Conservation (phyloP, 1,284 basidiomycete genomes). For the Ganoderma leucocontextum region DNA sequence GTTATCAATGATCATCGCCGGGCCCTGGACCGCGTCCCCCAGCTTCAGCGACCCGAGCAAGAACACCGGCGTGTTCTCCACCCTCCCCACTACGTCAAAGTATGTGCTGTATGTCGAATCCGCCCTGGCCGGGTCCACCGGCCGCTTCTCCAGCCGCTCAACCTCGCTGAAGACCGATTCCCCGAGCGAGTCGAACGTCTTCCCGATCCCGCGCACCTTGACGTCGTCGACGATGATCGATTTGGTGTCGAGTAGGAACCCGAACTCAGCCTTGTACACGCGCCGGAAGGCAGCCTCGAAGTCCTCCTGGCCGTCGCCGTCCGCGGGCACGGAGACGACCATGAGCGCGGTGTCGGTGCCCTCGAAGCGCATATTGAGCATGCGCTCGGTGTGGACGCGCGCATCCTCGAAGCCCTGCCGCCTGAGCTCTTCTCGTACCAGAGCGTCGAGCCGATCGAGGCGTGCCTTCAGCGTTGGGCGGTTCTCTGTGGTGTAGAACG, state of each 20-base stretch:
- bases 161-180: constrained; percentile 84
- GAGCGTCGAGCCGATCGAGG: constrained; percentile 70
- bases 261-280: constrained; percentile 87
- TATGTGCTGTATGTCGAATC: constrained; percentile 73
- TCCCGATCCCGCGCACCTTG: constrained; percentile 88
- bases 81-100: constrained; percentile 79
- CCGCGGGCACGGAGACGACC: constrained; percentile 69
- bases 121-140: constrained; percentile 53
- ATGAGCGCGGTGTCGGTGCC: constrained; percentile 93
- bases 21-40: constrained; percentile 81
- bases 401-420: constrained; percentile 83
- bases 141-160: constrained; percentile 52
- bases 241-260: constrained; percentile 87
- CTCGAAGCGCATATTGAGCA: constrained; percentile 93
- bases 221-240: constrained; percentile 90
- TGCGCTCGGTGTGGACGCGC: constrained; percentile 78
- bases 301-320: constrained; percentile 70
- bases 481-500: constrained; percentile 70
- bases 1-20: constrained; percentile 91
- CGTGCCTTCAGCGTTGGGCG: constrained; percentile 62
- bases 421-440: constrained; percentile 73
- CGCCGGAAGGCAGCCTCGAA: constrained; percentile 83
- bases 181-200: constrained; percentile 87
- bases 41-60: constrained; percentile 69
- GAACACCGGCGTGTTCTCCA: constrained; percentile 83